These are phyloP conservation scores for Podaxis mareebaensis DNA, from an alignment of 768 basidiomycete genomes.

Conservation along the genomic window DNA sequence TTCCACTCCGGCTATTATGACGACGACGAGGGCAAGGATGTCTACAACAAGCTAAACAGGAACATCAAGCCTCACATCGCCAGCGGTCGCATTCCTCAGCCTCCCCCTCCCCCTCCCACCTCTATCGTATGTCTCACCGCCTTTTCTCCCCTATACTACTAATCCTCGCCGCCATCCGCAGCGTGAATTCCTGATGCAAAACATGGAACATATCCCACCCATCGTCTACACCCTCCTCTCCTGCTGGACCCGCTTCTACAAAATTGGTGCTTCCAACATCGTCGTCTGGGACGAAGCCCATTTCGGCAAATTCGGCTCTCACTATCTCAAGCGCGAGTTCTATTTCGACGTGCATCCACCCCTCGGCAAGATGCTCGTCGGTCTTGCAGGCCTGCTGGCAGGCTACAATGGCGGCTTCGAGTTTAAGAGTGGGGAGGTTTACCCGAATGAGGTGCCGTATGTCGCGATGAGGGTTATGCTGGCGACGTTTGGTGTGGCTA, in stretches of 20 bases:
- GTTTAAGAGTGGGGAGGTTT: conserved; percentile 88
- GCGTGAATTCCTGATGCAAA: conserved; percentile 79
- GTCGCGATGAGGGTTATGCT: conserved; percentile 95
- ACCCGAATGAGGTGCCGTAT: conserved; percentile 85
- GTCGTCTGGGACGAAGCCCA: conserved; percentile 99
- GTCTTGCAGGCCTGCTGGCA: conserved; percentile 84
- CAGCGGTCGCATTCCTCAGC: conserved; percentile 63
- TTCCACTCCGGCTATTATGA: conserved; percentile 22
- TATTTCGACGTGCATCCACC: conserved; percentile 99
- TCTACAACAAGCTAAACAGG: conserved; percentile 49
- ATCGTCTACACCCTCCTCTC: conserved; percentile 89
- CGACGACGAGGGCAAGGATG: conserved; percentile 54
- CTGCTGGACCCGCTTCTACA: conserved; percentile 93
- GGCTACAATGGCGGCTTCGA: conserved; percentile 93
- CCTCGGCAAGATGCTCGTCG: conserved; percentile 98
- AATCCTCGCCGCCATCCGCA: conserved; percentile 28
- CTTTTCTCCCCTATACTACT: conserved; percentile 21
- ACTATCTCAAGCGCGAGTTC: conserved; percentile 98
- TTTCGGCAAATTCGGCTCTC: conserved; percentile 98
- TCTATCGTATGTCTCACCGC: conserved; percentile 47
- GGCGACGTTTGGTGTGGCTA: conserved; percentile 90
- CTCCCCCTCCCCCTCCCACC: conserved; percentile 64
- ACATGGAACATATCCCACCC: conserved; percentile 76
- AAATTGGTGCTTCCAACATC: conserved; percentile 80
- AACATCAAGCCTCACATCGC: conserved; percentile 38